Percentiles rank a stretch among this genome's conserved stretches.
Evolutionary conservation across 768 basidiomycete species (phyloP).

Genomic region (Russula emetica): DNA sequence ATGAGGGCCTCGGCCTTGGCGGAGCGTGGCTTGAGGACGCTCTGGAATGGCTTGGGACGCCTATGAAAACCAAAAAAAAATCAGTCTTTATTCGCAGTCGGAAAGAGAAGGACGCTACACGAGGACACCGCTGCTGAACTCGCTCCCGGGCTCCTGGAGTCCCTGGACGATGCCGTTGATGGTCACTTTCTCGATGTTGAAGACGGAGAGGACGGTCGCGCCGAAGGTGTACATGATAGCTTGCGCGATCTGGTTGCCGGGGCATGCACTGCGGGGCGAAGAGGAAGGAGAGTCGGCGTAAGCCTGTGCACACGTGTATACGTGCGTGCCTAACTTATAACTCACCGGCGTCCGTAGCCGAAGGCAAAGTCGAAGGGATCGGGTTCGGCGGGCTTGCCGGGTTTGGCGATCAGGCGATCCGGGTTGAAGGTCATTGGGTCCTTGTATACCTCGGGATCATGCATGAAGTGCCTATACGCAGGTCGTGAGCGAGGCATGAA

Average conservation of each 20-base stretch:
- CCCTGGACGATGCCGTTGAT: constrained; percentile 26
- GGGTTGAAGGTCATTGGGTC: constrained; percentile 34
- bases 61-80: constrained; percentile 5
- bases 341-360: constrained; percentile 32
- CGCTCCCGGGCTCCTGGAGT: constrained; percentile 23
- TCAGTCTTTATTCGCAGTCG: background rate
- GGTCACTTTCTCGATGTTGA: constrained; percentile 24
- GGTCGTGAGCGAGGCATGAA: background rate
- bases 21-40: constrained; percentile 28
- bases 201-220: constrained; percentile 26
- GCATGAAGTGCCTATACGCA: constrained; percentile 31
- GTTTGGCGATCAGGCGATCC: constrained; percentile 31
- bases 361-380: constrained; percentile 29
- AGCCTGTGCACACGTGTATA: background rate
- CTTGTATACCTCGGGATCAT: constrained; percentile 33
- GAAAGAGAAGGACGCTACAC: constrained; percentile 12
- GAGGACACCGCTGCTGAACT: constrained; percentile 25
- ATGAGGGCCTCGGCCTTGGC: constrained; percentile 25
- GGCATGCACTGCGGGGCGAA: constrained; percentile 21
- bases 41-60: constrained; percentile 30
- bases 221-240: constrained; percentile 27
- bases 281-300: background rate
- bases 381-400: constrained; percentile 25
- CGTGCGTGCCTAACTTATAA: background rate
- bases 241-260: constrained; percentile 27